Evolutionary conservation across 805 yeast species (phyloP).

Genomic region (Diddensiella transvaalensis): DNA sequence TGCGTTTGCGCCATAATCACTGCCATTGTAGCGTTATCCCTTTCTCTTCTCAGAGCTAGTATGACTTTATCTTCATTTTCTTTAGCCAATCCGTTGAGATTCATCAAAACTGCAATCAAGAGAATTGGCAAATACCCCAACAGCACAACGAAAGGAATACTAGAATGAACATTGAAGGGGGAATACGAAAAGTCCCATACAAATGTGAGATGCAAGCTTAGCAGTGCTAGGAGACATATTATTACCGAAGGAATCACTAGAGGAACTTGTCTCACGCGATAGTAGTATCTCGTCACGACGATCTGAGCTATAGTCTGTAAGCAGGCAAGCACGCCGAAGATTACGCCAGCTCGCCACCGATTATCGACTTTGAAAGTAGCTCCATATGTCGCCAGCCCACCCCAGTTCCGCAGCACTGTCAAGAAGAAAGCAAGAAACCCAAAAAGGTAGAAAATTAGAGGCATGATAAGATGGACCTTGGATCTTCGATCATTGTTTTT

Average conservation of each 20-base stretch:
- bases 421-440: conserved; percentile 25
- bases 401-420: conserved; percentile 30
- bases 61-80: conserved; percentile 28
- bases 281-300: conserved; percentile 20
- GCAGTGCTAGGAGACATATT: conserved; percentile 14
- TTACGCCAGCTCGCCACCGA: conserved; percentile 29
- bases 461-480: conserved; percentile 23
- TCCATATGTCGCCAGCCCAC: conserved; percentile 8
- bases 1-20: background rate
- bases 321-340: conserved; percentile 25
- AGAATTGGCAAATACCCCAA: conserved; percentile 28
- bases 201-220: conserved; percentile 20
- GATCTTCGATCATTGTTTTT: conserved; percentile 22
- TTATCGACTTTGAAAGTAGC: conserved; percentile 17
- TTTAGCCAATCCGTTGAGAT: conserved; percentile 23
- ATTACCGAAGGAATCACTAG: conserved; percentile 17
- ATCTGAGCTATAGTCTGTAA: conserved; percentile 21
- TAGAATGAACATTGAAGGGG: conserved; percentile 25
- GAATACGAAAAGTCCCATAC: conserved; percentile 19
- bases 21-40: conserved; percentile 13
- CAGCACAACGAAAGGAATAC: conserved; percentile 21
- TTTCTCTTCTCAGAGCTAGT: conserved; percentile 15
- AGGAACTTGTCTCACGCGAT: conserved; percentile 22
- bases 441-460: conserved; percentile 26
- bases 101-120: conserved; percentile 23